Base-by-base conservation (phyloP, 257 asterid species). In the Lithospermum erythrorhizon region DNA sequence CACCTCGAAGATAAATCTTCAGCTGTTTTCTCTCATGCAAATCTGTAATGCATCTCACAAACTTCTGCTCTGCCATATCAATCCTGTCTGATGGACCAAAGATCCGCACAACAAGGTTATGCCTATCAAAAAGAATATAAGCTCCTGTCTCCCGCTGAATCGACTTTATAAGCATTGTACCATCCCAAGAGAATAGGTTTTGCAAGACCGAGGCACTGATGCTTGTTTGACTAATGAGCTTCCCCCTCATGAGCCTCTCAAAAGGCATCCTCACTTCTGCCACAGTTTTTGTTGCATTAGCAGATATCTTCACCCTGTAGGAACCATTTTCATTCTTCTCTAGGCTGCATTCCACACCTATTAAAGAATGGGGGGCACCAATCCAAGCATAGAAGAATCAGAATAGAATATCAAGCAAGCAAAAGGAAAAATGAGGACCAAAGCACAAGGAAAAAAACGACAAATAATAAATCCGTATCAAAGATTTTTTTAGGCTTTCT, bases 171-270 rank as follows among this genome's bases (percentile, higher is more conserved):
- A 86, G 85, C 64, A n/a, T 18, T 53, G 59, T 2, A 10, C 97
- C 98, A 24, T 89, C 98, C 22, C 94, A 76, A 53, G 95, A 79
- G 70, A 78, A 88, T 18, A 93, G 86, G 56, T 68, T 61, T 72
- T 84, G 95, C 54, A 84, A 67, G 30, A 89, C 87, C 4, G 86
- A 27, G 6, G 95, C 89, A 18, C 89, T 86, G 61, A 93, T 68
- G 29, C 71, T 83, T 9, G 76, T 74, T 64, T 93, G 82, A 13
- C 78, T 72, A 61, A 93, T 21, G 41, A 57, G 62, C 48, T 72
- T 81, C 62, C 98, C 98, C 68, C 78, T 81, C 90, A 84, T 83
- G 65, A 88, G 91, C 63, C 61, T 72, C 73, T 85, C 85, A 49
- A 93, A 65, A 10, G 91, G 93, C 57, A 72, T 77, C 65, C 94